Evolutionary conservation across 1,284 basidiomycete species (phyloP), one percentile per base, ranked within the genome.

Genomic region (Rhizoctonia solani): DNA sequence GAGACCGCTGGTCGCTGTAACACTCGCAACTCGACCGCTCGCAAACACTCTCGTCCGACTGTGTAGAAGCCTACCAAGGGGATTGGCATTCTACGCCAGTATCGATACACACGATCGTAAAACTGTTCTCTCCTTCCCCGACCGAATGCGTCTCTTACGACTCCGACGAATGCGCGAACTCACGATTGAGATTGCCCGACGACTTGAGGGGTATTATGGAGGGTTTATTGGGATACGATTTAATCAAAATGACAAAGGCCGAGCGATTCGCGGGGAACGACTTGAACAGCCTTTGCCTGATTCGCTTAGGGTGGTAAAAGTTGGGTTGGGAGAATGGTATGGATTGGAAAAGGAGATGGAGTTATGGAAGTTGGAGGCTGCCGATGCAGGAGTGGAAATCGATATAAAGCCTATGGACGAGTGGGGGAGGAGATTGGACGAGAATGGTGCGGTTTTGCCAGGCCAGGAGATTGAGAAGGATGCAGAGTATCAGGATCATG

Each of bases 21-120:
- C 79, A 1, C 69, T 80, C 39, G 75, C 80, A 8, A 82, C 81
- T 5, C 80, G 81, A 4, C 81, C 81, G 0, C 74, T 83, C 32
- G 81, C 79, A 1, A 54, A 74, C n/a, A 74, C 76, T 30, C 54
- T 81, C 29, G 69, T 74, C 4, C 77, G 79, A 8, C 75, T 81
- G 27, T 73, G 76, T 23, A 75, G 72, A 41, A 72, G 73, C 0
- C 72, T 74, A 14, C 46, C 73, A 4, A 76, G 77, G 14, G 81
- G 81, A 4, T 53, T 75, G 14, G 74, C 80, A 4, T 83, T 76
- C 73, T 75, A 78, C 67, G 73, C 77, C 3, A 71, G 73, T 30
- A 72, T 82, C 55, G 44, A 69, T 13, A 21, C 69, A 16, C 75
- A 76, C 5, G 79, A 80, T 55, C 74, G 78, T 49, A 78, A 77